Base-by-base conservation (phyloP, 306 rosid genomes). In the Trifolium dubium region DNA sequence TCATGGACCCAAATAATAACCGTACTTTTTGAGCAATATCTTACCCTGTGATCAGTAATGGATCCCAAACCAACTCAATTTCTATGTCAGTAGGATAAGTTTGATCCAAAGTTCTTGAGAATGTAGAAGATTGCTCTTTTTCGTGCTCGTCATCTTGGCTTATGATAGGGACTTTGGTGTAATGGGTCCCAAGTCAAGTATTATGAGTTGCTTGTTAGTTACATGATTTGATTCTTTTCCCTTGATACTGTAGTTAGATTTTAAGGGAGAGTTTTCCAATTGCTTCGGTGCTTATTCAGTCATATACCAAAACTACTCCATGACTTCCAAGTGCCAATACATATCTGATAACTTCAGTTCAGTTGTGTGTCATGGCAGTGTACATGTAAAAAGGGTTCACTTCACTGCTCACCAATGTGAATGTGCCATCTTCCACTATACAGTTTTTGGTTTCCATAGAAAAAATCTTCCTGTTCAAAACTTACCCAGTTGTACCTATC, bases 361-460 rank as follows among this genome's bases (percentile, higher is more conserved):
- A 47, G 70, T 59, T 71, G 79, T 30, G 71, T 51, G n/a, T 68
- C 53, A 62, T 61, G 49, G 54, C 66, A 43, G 17, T 30, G 61
- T 44, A 40, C 11, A 56, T 66, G 35, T 56, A 23, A 10, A 64
- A 31, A n/a, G 32, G 13, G 29, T 31, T 64, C 59, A 71, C 41
- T 59, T 66, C 61, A 56, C 58, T 5, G 23, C 61, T 53, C 67
- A 14, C 47, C 8, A 9, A 14, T 61, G 46, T 11, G 49, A 13
- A 10, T 8, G 6, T 37, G 15, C 55, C 17, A 51, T 77, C 66
- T 76, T 54, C 44, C 39, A 65, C 65, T 15, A 67, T 65, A 17
- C n/a, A 37, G 17, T 35, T 44, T 65, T 39, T 61, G 6, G 49
- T 69, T 69, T 79, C 58, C 40, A 15, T 63, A 8, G 14, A 35